A percentile compares a stretch with the other conserved stretches of the same genome.
Conservation (phyloP, 2,329 filamentous ascomycete species). For the Neonectria hederae region DNA sequence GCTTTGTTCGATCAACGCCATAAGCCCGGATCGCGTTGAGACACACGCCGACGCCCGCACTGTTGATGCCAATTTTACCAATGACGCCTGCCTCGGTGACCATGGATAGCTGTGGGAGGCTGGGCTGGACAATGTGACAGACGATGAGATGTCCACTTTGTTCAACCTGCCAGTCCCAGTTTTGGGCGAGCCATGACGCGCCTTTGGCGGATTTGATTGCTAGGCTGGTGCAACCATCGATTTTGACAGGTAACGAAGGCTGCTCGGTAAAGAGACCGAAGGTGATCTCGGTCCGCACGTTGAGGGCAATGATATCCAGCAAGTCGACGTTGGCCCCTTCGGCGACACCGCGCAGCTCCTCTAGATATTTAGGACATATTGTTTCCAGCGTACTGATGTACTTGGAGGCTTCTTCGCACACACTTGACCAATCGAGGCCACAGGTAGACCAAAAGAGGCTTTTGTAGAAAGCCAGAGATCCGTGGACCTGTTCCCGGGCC, state of each 20-base stretch:
- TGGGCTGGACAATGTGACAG: conserved; percentile 54
- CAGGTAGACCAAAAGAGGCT: conserved; percentile 28
- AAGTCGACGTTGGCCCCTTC: conserved; percentile 57
- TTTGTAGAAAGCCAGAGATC: conserved; percentile 31
- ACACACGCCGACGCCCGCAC: conserved; percentile 64
- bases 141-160: conserved; percentile 61
- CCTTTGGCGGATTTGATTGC: conserved; percentile 51
- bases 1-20: conserved; percentile 57
- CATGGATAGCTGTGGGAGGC: conserved; percentile 61
- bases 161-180: conserved; percentile 67
- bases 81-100: conserved; percentile 69
- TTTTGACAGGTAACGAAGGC: conserved; percentile 29
- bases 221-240: conserved; percentile 66
- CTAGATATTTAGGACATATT: conserved; percentile 14
- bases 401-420: conserved; percentile 25
- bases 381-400: conserved; percentile 25
- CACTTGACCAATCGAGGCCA: conserved; percentile 28
- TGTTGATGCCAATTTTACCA: conserved; percentile 73
- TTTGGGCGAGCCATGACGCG: conserved; percentile 58
- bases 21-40: conserved; percentile 70
- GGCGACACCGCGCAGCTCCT: too few relatives aligned
- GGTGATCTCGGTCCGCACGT: conserved; percentile 47
- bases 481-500: conserved; percentile 22
- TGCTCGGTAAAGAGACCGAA: conserved; percentile 59
- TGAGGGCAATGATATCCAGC: conserved; percentile 65